A percentile compares a stretch with the other conserved stretches of the same genome.
These are phyloP conservation scores for Trichothecium roseum DNA, from an alignment of 2,329 filamentous ascomycete genomes.

Conservation along the genomic window DNA sequence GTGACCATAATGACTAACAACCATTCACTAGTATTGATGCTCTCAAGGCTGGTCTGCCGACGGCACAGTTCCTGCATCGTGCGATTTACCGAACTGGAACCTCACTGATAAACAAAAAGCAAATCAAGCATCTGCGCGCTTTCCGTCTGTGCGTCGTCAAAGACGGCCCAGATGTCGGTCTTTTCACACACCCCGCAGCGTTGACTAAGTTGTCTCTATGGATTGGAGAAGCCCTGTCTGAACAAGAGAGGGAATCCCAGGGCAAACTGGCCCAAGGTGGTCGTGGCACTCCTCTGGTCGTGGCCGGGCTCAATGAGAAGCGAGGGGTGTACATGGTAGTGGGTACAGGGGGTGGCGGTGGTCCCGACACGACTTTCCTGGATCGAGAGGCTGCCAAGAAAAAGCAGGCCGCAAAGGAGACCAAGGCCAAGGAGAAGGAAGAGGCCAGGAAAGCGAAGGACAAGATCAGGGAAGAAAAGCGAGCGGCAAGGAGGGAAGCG, in stretches of 20 bases:
- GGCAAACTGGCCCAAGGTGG: slow-evolving; percentile 59
- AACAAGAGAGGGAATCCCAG: slow-evolving; percentile 71
- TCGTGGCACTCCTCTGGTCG: slow-evolving; percentile 74
- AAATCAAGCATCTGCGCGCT: slow-evolving; percentile 83
- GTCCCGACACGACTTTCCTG: slow-evolving; percentile 58
- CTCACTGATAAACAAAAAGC: slow-evolving; percentile 81
- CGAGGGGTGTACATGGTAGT: slow-evolving; percentile 87
- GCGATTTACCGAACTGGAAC: slow-evolving; percentile 92
- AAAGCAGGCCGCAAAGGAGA: slow-evolving; percentile 50
- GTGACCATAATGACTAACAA: slow-evolving; percentile 4
- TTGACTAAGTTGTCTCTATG: slow-evolving; percentile 89
- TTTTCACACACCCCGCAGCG: slow-evolving; percentile 89
- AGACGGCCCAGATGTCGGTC: slow-evolving; percentile 79
- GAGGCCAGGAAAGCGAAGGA: slow-evolving; percentile 46
- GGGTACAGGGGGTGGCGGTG: slow-evolving; percentile 79
- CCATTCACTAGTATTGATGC: slow-evolving; percentile 51
- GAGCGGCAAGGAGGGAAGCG: slow-evolving; percentile 41
- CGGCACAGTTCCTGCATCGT: slow-evolving; percentile 79
- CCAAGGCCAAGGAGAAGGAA: slow-evolving; percentile 52
- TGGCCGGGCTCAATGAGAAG: slow-evolving; percentile 80
- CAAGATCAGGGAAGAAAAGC: slow-evolving; percentile 50
- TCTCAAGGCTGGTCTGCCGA: slow-evolving; percentile 65
- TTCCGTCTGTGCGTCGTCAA: slow-evolving; percentile 96
- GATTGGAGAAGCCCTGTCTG: slow-evolving; percentile 84
- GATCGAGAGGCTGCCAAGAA: slow-evolving; percentile 57